Percentiles rank a stretch among this genome's conserved stretches.
These are phyloP conservation scores for Pyrenophora teres DNA, from an alignment of 2,329 filamentous ascomycete genomes.

Conservation along the genomic window DNA sequence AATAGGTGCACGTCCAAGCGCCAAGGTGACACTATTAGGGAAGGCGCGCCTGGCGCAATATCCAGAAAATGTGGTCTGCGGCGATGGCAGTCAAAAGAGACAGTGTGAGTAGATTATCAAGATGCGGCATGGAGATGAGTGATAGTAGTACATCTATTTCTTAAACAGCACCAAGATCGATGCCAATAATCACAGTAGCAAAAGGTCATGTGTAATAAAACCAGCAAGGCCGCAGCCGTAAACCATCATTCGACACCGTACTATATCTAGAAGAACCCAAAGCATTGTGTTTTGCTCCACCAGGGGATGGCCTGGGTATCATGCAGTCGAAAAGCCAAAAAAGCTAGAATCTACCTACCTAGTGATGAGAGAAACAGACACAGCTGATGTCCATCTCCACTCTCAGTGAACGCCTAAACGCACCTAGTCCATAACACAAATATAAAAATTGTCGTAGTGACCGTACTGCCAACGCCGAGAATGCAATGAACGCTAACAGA, in stretches of 20 bases:
- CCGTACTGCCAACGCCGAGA: constrained; percentile 25
- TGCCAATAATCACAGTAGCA: not conserved
- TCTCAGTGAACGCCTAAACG: constrained; percentile 27
- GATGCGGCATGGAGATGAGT: too few relatives aligned
- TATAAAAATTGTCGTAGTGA: not conserved
- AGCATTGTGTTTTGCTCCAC: constrained; percentile 10
- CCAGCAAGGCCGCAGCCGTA: constrained; percentile 4
- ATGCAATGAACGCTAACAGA: constrained; percentile 29
- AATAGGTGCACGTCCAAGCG: constrained; percentile 4
- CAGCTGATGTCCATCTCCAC: constrained; percentile 11
- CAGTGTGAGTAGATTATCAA: too few relatives aligned
- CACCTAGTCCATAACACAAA: constrained; percentile 12
- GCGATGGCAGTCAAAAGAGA: too few relatives aligned
- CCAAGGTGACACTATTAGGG: constrained; percentile 12
- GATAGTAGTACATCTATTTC: too few relatives aligned
- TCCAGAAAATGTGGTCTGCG: not conserved
- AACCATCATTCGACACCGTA: constrained; percentile 6
- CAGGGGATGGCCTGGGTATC: constrained; percentile 34
- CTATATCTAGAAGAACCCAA: constrained; percentile 12
- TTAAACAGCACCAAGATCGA: not conserved
- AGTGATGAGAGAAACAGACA: constrained; percentile 19
- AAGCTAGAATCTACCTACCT: constrained; percentile 15
- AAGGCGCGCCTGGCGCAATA: constrained; percentile 6
- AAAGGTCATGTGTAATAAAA: too few relatives aligned
- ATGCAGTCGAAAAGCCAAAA: constrained; percentile 28